Conservation (phyloP, 2,329 filamentous ascomycete genomes). For the Huntiella omanensis region DNA sequence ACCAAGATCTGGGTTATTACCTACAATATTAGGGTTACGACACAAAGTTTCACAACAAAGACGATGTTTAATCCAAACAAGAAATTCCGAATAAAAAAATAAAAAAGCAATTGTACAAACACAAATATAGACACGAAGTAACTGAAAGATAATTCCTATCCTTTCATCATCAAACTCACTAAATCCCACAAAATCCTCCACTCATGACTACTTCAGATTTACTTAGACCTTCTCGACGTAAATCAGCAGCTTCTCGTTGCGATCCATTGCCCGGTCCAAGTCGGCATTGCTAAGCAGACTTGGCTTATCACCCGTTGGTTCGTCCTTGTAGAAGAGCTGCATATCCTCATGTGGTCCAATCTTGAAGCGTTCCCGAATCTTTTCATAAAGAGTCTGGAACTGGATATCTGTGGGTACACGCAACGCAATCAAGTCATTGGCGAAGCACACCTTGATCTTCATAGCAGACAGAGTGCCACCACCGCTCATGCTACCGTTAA, state of each 20-base stretch:
- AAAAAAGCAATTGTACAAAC: background rate
- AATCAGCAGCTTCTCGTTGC: constrained; percentile 75
- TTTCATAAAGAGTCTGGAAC: constrained; percentile 61
- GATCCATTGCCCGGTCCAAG: constrained; percentile 57
- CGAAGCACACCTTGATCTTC: constrained; percentile 91
- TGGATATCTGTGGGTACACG: constrained; percentile 67
- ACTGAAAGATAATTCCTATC: background rate
- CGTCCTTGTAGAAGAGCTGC: constrained; percentile 71
- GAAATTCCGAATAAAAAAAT: background rate
- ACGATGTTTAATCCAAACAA: background rate
- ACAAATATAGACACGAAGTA: background rate
- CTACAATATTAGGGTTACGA: too few relatives aligned
- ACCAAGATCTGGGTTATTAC: too few relatives aligned
- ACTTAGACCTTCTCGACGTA: constrained; percentile 41
- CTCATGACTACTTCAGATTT: constrained; percentile 12
- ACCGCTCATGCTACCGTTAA: background rate
- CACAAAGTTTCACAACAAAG: background rate
- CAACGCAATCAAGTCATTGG: constrained; percentile 80
- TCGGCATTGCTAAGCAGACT: constrained; percentile 64
- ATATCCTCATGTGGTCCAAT: constrained; percentile 50
- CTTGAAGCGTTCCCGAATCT: constrained; percentile 69
- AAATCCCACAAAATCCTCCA: background rate
- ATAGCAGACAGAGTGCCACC: constrained; percentile 32
- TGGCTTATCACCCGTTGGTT: constrained; percentile 55
- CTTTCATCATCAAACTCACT: background rate